phyloP scores from a whole-genome alignment of 2,329 filamentous ascomycete species.

The Fusarium illudens region DNA sequence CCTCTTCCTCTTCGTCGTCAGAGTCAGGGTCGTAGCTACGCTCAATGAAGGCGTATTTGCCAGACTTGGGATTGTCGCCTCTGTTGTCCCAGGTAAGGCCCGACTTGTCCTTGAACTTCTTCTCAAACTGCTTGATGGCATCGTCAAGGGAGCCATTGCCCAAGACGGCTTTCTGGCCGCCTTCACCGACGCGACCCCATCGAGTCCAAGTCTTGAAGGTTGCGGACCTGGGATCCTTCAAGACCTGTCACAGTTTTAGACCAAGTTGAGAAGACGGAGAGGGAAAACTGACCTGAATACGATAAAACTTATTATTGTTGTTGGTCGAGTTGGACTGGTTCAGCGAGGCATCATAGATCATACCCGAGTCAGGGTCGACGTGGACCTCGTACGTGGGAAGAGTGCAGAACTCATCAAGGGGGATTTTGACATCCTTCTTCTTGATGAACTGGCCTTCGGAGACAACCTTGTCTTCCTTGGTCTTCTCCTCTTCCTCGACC shows the following conservation, averaged over 20 bases:
- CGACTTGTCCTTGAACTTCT: constrained; percentile 70
- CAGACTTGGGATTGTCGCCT: constrained; percentile 64
- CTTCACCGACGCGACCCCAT: constrained; percentile 80
- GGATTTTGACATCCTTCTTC: constrained; percentile 56
- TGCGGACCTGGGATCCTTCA: constrained; percentile 49
- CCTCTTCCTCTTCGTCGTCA: constrained; percentile 61
- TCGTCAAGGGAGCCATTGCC: constrained; percentile 52
- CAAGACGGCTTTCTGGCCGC: constrained; percentile 58
- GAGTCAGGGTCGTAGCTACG: constrained; percentile 76
- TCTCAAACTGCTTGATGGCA: constrained; percentile 62
- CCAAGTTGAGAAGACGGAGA: not conserved
- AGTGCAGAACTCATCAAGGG: constrained; percentile 58
- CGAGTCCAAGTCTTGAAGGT: constrained; percentile 73
- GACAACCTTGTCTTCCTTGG: constrained; percentile 47
- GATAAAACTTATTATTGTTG: constrained; percentile 88
- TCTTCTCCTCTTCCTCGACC: constrained; percentile 37
- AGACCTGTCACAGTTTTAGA: constrained; percentile 47
- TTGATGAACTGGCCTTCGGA: constrained; percentile 58
- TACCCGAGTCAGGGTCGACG: constrained; percentile 65
- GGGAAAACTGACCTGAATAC: constrained; percentile 65
- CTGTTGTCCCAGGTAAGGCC: constrained; percentile 65
- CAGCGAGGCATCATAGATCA: constrained; percentile 81
- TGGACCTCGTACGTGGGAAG: constrained; percentile 63
- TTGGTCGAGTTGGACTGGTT: constrained; percentile 77
- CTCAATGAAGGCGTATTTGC: constrained; percentile 84